Base-by-base conservation (phyloP, 805 yeast genomes). In the Schwanniomyces pseudopolymorphus region DNA sequence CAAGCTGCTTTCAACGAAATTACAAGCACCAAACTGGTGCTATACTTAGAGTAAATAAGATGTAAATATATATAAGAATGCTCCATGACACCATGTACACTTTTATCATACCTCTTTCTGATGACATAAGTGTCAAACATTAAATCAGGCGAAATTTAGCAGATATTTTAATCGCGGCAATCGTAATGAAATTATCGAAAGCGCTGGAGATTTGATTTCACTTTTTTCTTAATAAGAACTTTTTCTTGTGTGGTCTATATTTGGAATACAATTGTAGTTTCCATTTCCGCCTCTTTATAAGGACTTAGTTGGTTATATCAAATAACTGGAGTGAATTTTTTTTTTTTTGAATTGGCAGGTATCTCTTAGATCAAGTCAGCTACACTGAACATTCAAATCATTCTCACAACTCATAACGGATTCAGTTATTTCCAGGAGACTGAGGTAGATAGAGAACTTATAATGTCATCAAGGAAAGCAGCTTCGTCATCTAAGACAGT, bases 391-490 rank as follows among this genome's bases (percentile, higher is more conserved):
- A 36, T 4, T 22, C 14, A 38, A 38, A 10, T 22, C 11, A 3
- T 14, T 13, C 21, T n/a, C 16, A n/a, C 19, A 6, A 22, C 22
- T 9, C 13, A 21, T 25, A 17, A 35, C n/a, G 20, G 10, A 9
- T n/a, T 9, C 20, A 26, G 40, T 3, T n/a, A 27, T 27, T 27
- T 13, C 13, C 14, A 8, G 7, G n/a, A 27, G 33, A 7, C 13
- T 27, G 13, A 27, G 2, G 10, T 13, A 27, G 33, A 11, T 28
- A 8, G 17, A 31, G 9, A 6, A 20, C 9, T 19, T 20, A 20
- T 6, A 4, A 38, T 38, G 40, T 38, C 40, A 5, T 38, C 40
- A 22, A 42, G 44, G 24, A 42, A 42, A 33, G 24, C 33, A 10
- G 24, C 25, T 16, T 24, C 44, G 13, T 9, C 44, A 3, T 33